Base-by-base conservation (phyloP, 2,329 filamentous ascomycete species). In the Ascochyta rabiei region DNA sequence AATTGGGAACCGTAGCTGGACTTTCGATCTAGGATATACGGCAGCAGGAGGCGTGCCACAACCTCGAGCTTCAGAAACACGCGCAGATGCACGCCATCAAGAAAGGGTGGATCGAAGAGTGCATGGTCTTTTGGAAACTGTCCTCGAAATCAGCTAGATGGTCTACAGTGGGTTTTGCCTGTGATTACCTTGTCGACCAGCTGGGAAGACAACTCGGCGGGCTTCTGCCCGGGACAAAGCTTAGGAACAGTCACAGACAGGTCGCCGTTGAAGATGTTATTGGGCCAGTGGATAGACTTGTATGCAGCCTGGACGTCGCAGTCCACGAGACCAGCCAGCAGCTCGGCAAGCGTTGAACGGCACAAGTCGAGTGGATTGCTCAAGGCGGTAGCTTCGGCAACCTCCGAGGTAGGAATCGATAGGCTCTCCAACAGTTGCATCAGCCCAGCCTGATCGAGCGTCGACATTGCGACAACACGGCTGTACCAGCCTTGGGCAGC, bases 121-220 rank as follows among this genome's bases (percentile, higher is more conserved):
- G 86, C 80, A 60, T 84, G 85, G 52, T 87, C 82, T 56, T 86
- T 82, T 31, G 88, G 87, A 70, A 89, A 91, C 86, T 89, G 58
- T 9, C 18, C 33, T 3, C 10, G 15, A 6, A 12, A 4, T 40
- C 2, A 40, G 35, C 31, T 19, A 2, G 10, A 12, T 10, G 2
- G 10, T 21, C n/a, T 9, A 13, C 8, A 15, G 1, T 18, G 15
- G n/a, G 4, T 3, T 19, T 10, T 2, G 6, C 2, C 5, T 15
- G 0, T 21, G 28, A 52, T 9, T 16, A 71, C 70, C 59, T 69
- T 68, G 2, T 65, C 49, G 12, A 69, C 53, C 6, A 74, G 35
- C 18, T 66, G 60, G 7, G 50, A 21, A 0, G 58, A 62, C 2
- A 64, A 6, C 10, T 62, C 61, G 1, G 57, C 48, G 13, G 59